Evolutionary conservation across 306 rosid species (phyloP), one percentile per base, ranked within the genome.

Genomic region (Ormosia emarginata): DNA sequence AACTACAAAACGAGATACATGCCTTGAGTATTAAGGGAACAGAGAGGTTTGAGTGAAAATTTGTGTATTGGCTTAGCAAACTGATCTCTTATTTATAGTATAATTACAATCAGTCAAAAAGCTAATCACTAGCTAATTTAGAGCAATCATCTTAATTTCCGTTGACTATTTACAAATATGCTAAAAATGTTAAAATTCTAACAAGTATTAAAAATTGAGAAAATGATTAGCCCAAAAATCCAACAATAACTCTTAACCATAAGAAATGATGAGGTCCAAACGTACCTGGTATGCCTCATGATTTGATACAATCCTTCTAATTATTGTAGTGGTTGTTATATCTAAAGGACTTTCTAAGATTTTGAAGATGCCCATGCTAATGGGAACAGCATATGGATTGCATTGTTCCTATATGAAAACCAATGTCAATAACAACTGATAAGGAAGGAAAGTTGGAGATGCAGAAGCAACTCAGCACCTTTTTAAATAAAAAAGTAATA

Each of bases 221-320:
- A 64, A 49, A 37, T 58, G n/a, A 39, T 15, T 58, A 67, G 55
- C 67, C 32, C 3, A 77, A 36, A n/a, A 66, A 58, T 58, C 72
- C 49, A 46, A 46, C 73, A 4, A 14, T 56, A 24, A 29, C 44
- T 24, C 36, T 58, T 3, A 70, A 65, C 41, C 57, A 44, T 55
- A 64, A 0, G 46, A 62, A 14, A 33, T 13, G 36, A 75, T n/a
- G 40, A 71, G 50, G 47, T 76, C 52, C 24, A 59, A 71, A 55
- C 29, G 13, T 76, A 95, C 99, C 97, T 91, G 99, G 83, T 89
- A 95, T 4, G 99, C 99, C 81, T 95, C 98, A 41, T 95, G 95
- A 84, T 95, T 95, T 50, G 95, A 76, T 49, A 95, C 91, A 46
- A 95, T 95, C 89, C 99, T 93, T 81, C 82, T 88, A 83, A 95